phyloP scores from a whole-genome alignment of 805 yeast species.

The Candida insectorum region DNA sequence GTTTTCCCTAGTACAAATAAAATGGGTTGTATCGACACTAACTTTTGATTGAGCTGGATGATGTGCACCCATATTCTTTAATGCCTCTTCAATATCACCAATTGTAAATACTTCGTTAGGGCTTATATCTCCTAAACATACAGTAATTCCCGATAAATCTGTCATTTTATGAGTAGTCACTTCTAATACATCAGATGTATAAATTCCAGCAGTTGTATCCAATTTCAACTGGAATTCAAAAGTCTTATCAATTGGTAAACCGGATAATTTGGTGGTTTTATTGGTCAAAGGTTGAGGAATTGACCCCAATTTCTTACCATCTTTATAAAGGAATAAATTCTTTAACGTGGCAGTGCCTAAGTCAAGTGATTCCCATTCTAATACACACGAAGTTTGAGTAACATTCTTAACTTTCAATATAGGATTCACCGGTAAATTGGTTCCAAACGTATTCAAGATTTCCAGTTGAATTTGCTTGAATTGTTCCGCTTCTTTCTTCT shows the following conservation, averaged over 20 bases:
- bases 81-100: slow-evolving; percentile 58
- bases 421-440: slow-evolving; percentile 68
- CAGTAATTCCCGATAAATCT: slow-evolving; percentile 87
- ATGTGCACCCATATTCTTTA: slow-evolving; percentile 73
- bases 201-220: slow-evolving; percentile 88
- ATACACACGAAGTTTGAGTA: slow-evolving; percentile 91
- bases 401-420: slow-evolving; percentile 65
- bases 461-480: slow-evolving; percentile 71
- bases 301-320: slow-evolving; percentile 67
- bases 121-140: slow-evolving; percentile 81
- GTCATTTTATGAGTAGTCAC: slow-evolving; percentile 94
- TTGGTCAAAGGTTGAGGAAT: slow-evolving; percentile 81
- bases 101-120: slow-evolving; percentile 43
- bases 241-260: slow-evolving; percentile 80
- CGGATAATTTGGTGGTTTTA: slow-evolving; percentile 83
- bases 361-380: slow-evolving; percentile 88
- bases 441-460: slow-evolving; percentile 71
- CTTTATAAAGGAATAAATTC: slow-evolving; percentile 74
- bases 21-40: slow-evolving; percentile 91
- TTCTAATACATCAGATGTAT: slow-evolving; percentile 60
- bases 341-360: slow-evolving; percentile 80
- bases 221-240: slow-evolving; percentile 77
- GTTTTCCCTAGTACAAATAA: slow-evolving; percentile 62
- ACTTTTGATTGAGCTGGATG: slow-evolving; percentile 66
- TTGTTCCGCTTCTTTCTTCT: slow-evolving; percentile 50